phyloP scores from a whole-genome alignment of 768 basidiomycete genomes.

The Filobasidium floriforme region DNA sequence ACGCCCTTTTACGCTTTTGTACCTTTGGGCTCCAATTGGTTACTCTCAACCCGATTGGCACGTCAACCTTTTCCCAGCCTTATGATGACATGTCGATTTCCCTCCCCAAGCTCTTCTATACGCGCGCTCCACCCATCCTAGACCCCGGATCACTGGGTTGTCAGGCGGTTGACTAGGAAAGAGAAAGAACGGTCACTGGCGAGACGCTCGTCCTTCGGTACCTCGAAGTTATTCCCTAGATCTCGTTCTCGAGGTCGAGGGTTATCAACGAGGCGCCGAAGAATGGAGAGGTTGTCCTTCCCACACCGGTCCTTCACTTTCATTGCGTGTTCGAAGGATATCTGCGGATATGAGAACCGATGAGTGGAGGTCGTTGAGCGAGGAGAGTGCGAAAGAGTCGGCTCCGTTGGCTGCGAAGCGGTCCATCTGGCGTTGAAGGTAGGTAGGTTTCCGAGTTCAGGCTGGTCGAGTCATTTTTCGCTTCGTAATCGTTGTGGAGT shows the following conservation, averaged over 20 bases:
- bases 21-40: not conserved
- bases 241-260: not conserved
- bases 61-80: not conserved
- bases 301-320: not conserved
- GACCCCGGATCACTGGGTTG: constrained; percentile 1
- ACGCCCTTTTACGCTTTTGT: not conserved
- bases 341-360: constrained; percentile 12
- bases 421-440: no score
- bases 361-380: not conserved
- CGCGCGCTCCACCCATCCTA: not conserved
- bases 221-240: not conserved
- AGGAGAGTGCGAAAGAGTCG: no score
- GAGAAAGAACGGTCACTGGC: not conserved
- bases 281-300: not conserved
- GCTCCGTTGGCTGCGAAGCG: no score
- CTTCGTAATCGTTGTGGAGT: no score
- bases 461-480: no score
- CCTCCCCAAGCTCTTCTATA: not conserved
- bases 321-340: constrained; percentile 8
- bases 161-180: not conserved
- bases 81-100: constrained; percentile 3
- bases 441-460: no score
- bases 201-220: not conserved
- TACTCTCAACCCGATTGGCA: constrained; percentile 1
- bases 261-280: not conserved